Conservation (phyloP, 768 basidiomycete genomes). For the Mycena olivaceomarginata region DNA sequence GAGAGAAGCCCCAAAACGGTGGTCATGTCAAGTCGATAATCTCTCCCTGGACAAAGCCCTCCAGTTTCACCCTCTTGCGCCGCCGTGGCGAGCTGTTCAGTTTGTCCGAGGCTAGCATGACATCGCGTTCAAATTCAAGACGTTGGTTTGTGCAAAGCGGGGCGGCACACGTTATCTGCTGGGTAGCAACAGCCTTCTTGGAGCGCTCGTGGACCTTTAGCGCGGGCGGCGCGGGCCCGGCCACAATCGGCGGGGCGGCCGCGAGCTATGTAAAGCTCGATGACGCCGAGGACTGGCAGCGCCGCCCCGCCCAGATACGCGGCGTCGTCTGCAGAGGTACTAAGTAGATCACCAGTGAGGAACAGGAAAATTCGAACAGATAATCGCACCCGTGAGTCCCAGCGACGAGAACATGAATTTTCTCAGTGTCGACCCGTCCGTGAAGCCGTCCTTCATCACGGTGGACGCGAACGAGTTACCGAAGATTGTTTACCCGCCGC, state of each 20-base stretch:
- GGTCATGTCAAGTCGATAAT: constrained; percentile 37
- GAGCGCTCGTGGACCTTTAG: constrained; percentile 32
- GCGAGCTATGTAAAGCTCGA: not conserved
- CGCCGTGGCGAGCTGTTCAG: not conserved
- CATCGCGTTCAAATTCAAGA: not conserved
- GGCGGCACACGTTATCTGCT: constrained; percentile 27
- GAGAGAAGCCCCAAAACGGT: not conserved
- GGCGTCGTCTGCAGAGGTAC: constrained; percentile 45
- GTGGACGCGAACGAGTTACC: not conserved
- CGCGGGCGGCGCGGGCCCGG: constrained; percentile 49
- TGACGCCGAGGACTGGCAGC: constrained; percentile 2
- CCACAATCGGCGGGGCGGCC: not conserved
- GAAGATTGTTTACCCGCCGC: not conserved
- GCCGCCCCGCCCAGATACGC: constrained; percentile 26
- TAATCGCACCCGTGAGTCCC: constrained; percentile 42
- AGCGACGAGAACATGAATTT: constrained; percentile 45
- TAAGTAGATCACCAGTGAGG: too few relatives aligned
- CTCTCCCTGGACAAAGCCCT: constrained; percentile 21
- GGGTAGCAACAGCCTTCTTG: constrained; percentile 42
- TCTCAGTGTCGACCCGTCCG: constrained; percentile 22
- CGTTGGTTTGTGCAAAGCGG: not conserved
- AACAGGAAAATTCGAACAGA: not conserved
- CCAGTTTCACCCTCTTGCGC: constrained; percentile 25
- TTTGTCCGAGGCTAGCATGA: constrained; percentile 2
- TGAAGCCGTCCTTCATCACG: not conserved